These are phyloP conservation scores for Emmonsia crescens DNA, from an alignment of 2,329 filamentous ascomycete species.

Conservation along the genomic window DNA sequence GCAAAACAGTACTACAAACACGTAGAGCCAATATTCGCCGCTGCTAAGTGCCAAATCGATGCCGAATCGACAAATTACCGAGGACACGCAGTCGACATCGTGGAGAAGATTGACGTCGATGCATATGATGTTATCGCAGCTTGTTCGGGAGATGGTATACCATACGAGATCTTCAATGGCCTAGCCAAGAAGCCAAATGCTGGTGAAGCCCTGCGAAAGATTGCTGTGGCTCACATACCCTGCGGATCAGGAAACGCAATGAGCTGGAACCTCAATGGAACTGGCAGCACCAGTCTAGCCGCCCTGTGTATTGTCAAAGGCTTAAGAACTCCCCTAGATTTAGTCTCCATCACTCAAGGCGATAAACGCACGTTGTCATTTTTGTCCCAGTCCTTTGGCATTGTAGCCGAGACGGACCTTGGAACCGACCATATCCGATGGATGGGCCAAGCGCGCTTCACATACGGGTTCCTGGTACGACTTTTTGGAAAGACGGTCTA, in stretches of 20 bases:
- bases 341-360: conserved; percentile 80
- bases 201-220: conserved; percentile 56
- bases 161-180: conserved; percentile 92
- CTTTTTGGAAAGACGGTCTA: conserved; percentile 68
- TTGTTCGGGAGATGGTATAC: conserved; percentile 84
- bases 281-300: conserved; percentile 60
- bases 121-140: conserved; percentile 76
- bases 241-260: conserved; percentile 93
- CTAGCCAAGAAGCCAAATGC: conserved; percentile 68
- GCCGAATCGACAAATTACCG: conserved; percentile 58
- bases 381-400: conserved; percentile 78
- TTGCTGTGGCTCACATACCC: conserved; percentile 79
- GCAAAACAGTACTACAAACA: conserved; percentile 61
- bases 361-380: conserved; percentile 67
- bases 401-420: conserved; percentile 82
- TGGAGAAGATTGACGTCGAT: conserved; percentile 62
- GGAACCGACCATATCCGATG: conserved; percentile 84
- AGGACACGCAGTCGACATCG: conserved; percentile 71
- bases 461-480: conserved; percentile 68
- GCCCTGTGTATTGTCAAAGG: conserved; percentile 83
- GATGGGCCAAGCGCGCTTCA: conserved; percentile 83
- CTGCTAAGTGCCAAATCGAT: conserved; percentile 67
- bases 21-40: conserved; percentile 71
- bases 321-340: conserved; percentile 68
- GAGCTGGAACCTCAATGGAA: conserved; percentile 80